These are phyloP conservation scores for Venturiaceae sp. DNA, from an alignment of 2,329 filamentous ascomycete genomes.

Conservation along the genomic window DNA sequence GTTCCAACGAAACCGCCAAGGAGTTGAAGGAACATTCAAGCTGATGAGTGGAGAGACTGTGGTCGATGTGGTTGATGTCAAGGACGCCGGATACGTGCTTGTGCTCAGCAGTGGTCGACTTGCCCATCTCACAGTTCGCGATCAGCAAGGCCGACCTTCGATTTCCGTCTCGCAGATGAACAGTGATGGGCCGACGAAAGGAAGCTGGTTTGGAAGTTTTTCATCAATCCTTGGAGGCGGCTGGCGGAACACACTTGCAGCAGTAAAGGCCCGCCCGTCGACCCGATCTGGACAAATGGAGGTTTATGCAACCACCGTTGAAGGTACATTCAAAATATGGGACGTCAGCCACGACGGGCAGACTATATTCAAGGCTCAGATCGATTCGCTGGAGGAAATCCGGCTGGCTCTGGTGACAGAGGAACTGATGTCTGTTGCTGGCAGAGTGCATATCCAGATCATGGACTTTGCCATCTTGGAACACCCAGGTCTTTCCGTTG, in stretches of 20 bases:
- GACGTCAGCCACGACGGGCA: constrained; percentile 81
- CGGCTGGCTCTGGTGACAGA: constrained; percentile 50
- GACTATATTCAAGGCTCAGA: constrained; percentile 61
- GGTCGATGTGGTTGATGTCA: constrained; percentile 69
- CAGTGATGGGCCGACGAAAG: constrained; percentile 44
- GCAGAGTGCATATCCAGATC: constrained; percentile 55
- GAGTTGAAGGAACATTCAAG: constrained; percentile 64
- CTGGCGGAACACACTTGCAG: constrained; percentile 67
- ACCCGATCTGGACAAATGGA: constrained; percentile 73
- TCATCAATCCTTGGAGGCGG: constrained; percentile 63
- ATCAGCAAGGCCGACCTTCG: constrained; percentile 74
- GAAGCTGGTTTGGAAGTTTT: constrained; percentile 72
- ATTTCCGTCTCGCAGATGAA: constrained; percentile 72
- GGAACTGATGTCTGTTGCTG: constrained; percentile 36
- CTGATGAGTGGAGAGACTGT: constrained; percentile 72
- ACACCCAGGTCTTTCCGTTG: not conserved
- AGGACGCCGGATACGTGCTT: constrained; percentile 78
- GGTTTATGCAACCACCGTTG: constrained; percentile 67
- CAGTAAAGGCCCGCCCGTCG: constrained; percentile 65
- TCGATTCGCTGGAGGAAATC: constrained; percentile 59
- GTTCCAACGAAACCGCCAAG: constrained; percentile 70
- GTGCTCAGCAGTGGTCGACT: constrained; percentile 78
- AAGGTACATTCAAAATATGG: constrained; percentile 76
- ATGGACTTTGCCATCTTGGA: constrained; percentile 67
- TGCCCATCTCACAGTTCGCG: constrained; percentile 76